phyloP scores from a whole-genome alignment of 2,329 filamentous ascomycete species.

The Alternaria metachromatica region DNA sequence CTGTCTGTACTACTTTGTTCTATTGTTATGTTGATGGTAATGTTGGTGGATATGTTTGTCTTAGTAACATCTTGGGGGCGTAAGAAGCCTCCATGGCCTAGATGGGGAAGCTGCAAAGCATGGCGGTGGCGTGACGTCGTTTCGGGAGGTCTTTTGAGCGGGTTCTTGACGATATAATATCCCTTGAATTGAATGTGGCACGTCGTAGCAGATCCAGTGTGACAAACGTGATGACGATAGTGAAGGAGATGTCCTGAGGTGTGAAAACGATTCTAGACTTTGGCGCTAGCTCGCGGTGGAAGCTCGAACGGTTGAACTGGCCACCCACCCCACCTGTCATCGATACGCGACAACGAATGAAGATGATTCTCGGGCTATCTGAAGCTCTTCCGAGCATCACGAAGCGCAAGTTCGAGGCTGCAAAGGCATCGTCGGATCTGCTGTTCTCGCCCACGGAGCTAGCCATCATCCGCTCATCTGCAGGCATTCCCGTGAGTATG shows the following conservation, averaged over 20 bases:
- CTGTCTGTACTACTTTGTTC: constrained; percentile 2
- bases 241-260: background rate
- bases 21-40: constrained; percentile 1
- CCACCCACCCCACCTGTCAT: background rate
- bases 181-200: background rate
- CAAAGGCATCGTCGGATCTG: constrained; percentile 44
- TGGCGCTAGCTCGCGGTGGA: constrained; percentile 5
- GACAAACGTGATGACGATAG: background rate
- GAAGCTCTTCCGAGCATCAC: constrained; percentile 47
- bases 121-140: background rate
- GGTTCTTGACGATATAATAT: background rate
- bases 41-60: background rate
- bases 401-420: constrained; percentile 45
- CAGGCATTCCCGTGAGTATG: constrained; percentile 46
- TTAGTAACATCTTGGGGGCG: background rate
- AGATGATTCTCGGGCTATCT: constrained; percentile 43
- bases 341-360: constrained; percentile 4
- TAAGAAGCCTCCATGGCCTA: constrained; percentile 10
- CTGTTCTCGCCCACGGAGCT: constrained; percentile 51
- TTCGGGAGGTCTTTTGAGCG: background rate
- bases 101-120: constrained; percentile 13
- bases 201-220: background rate
- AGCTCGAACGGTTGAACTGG: background rate
- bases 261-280: constrained; percentile 7
- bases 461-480: constrained; percentile 45